Evolutionary conservation across 306 rosid genomes (phyloP), one percentile per base, ranked within the genome.

Genomic region (Gleditsia sinensis): DNA sequence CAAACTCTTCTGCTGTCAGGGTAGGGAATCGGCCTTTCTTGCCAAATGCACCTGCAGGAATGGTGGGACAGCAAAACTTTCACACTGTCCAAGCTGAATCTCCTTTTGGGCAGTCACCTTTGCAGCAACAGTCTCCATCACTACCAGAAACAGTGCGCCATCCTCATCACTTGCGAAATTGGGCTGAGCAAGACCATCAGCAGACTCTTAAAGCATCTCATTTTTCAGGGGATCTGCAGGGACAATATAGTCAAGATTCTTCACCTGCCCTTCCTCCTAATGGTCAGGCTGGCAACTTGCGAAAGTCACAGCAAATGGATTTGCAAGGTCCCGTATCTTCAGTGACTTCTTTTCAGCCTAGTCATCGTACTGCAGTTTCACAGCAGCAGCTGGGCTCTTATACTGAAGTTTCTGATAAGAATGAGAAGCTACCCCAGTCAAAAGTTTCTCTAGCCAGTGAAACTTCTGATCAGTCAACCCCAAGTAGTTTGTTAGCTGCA

Each of bases 401-500:
- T 32, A 57, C 84, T 54, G 87, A 87, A 63, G 69, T 71, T 42
- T 77, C 79, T 63, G 79, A 36, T 76, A 79, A 77, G 71, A 80
- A 49, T 21, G 75, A 68, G 81, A 81, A 81, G 69, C 75, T 71
- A 0, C 58, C 58, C 59, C 34, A 39, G 42, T 69, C 83, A 28
- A 78, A 82, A 24, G 82, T 64, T 73, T 17, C 86, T 72, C 72
- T 76, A 56, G 75, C 75, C 17, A 50, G 75, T 68, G 92, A 86
- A 78, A 81, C 82, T 67, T 71, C 73, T 68, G 87, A 83, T 69
- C 75, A 75, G 69, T 71, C 90, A 24, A 81, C 75, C 79, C 79
- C 90, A 54, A 72, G 80, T 82, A 78, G 81, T 82, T 65, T 88
- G 78, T 69, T 81, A 82, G 89, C 92, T 63, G 89, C 92, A 45